Evolutionary conservation across 2,329 filamentous ascomycete species (phyloP), one percentile per base, ranked within the genome.

Genomic region (Epichloe uncinata): DNA sequence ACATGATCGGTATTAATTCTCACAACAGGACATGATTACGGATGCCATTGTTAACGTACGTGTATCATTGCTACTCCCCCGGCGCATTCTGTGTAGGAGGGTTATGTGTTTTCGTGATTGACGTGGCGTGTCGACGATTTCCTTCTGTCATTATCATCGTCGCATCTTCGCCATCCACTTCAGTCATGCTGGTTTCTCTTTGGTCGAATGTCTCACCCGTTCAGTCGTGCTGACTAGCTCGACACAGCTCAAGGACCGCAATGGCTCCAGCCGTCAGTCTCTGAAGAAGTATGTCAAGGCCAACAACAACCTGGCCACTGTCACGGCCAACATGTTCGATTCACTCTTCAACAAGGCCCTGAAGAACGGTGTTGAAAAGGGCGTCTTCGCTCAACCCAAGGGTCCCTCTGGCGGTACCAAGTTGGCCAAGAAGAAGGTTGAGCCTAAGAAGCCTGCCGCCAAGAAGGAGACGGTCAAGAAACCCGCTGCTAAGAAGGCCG

Each of bases 381-480:
- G 86, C 55, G 77, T 86, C 61, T 95, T 95, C 66, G 78, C 82
- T 63, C 88, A 91, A 68, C 90, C 89, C 63, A 95, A 95, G 81
- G 89, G 88, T 61, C 77, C 87, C 53, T 95, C 89, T 56, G 89
- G 89, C 53, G 85, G 87, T 58, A 88, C 93, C 70, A 95, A 95
- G 84, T 83, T 95, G 53, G 85, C 84, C 53, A 91, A 91, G 82
- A 89, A 88, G 75, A 68, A 74, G 57, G 60, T 63, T 20, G 66
- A 68, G 57, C 59, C 66, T 48, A 70, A 70, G 65, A 66, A 66
- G 61, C 57, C 60, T 43, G 63, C 56, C 40, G 60, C 58, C 41
- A 63, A 64, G 58, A 63, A 64, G 59, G 59, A 65, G 51, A 48
- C 51, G 20, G 55, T 55, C 42, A 60, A 65, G 52, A 61, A 71